phyloP scores from a whole-genome alignment of 1,284 basidiomycete genomes.

The Sporisorium iseilematis-ciliati region DNA sequence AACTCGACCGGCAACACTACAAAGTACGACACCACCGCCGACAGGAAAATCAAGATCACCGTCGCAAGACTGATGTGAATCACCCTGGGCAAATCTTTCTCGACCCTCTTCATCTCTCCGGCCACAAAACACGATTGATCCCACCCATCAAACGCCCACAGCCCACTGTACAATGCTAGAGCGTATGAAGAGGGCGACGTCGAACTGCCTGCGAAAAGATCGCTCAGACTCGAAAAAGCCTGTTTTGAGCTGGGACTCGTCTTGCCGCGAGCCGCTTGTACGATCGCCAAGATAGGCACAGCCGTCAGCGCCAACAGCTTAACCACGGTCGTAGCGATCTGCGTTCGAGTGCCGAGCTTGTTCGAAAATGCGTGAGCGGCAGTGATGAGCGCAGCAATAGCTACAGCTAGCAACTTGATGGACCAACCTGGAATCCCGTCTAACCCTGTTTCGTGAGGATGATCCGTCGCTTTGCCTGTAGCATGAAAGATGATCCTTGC shows the following conservation, averaged over 20 bases:
- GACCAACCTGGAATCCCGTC: slow-evolving; percentile 89
- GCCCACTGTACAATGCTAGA: slow-evolving; percentile 90
- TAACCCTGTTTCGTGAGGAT: slow-evolving; percentile 77
- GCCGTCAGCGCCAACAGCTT: slow-evolving; percentile 80
- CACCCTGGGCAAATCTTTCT: slow-evolving; percentile 88
- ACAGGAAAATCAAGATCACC: slow-evolving; percentile 82
- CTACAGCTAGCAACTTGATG: slow-evolving; percentile 86
- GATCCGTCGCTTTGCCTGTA: slow-evolving; percentile 71
- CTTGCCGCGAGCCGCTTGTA: slow-evolving; percentile 78
- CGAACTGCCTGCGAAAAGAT: slow-evolving; percentile 80
- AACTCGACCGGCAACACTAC: slow-evolving; percentile 83
- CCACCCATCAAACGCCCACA: slow-evolving; percentile 98
- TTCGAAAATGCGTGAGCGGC: slow-evolving; percentile 82
- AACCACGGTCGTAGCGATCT: slow-evolving; percentile 85
- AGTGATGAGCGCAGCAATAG: slow-evolving; percentile 80
- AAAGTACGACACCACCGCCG: slow-evolving; percentile 91
- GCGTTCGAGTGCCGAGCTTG: slow-evolving; percentile 82
- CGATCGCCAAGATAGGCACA: slow-evolving; percentile 79
- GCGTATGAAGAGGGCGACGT: slow-evolving; percentile 86
- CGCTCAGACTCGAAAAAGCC: slow-evolving; percentile 51
- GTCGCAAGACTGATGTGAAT: slow-evolving; percentile 88
- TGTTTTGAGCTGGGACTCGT: slow-evolving; percentile 45
- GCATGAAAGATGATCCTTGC: slow-evolving; percentile 74
- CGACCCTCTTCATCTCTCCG: slow-evolving; percentile 87
- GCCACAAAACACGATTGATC: slow-evolving; percentile 83